Evolutionary conservation across 768 basidiomycete species (phyloP), one percentile per base, ranked within the genome.

Genomic region (Trametes cingulata): DNA sequence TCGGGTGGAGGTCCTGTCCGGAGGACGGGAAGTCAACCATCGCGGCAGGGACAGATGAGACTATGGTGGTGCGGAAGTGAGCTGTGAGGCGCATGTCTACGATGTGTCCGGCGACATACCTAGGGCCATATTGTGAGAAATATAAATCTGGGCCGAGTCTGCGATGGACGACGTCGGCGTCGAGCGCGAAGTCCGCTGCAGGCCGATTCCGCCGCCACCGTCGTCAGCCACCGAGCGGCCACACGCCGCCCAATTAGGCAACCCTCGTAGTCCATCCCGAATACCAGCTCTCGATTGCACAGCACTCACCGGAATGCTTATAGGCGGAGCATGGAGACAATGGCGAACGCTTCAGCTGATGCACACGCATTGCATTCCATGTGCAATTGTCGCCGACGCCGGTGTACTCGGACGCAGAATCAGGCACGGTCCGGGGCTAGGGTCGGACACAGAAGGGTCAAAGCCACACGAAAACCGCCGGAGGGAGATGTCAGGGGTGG

Each of bases 1-100:
- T 61, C 7, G 62, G 36, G 17, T 63, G 55, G 25, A 54, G 53
- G 49, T 62, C 53, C 33, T 52, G 56, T 3, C 63, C 60, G 53
- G 65, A 58, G 51, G 62, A 64, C 17, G 70, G 70, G 48, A 71
- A 71, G 62, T 67, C 67, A 65, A 69, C 63, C 69, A 71, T 71
- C 36, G 50, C 57, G 45, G 65, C 48, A 56, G 67, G 52, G 14
- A 58, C 54, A 24, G 54, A 57, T 40, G 58, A 64, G 33, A 58
- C 62, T 61, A 52, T 48, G 52, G 29, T 37, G 35, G 56, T 35
- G 36, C n/a, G 27, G 5, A 14, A 13, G 54, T 54, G 12, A 45
- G 39, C 7, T 13, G 17, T 27, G 27, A 37, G 25, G 17, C 25
- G 29, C 25, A 48, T 24, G 24, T 41, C 19, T 27, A 42, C 15